Conservation (phyloP, 169 alveolate genomes). For the Toxoplasma gondii region DNA sequence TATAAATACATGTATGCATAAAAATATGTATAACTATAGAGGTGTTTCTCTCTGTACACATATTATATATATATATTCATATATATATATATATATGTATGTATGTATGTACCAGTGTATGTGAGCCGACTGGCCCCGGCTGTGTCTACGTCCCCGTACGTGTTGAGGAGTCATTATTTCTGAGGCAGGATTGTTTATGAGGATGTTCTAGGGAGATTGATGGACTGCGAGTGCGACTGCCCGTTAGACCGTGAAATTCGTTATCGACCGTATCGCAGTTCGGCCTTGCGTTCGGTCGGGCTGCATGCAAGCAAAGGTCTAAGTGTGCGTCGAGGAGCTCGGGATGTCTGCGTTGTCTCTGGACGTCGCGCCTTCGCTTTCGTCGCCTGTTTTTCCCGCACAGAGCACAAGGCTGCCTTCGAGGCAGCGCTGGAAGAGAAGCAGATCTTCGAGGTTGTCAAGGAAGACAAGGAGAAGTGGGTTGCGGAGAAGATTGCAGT, state of each 20-base stretch:
- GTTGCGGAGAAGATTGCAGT: constrained; percentile 33
- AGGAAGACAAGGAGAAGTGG: constrained; percentile 44
- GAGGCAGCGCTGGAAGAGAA: constrained; percentile 56
- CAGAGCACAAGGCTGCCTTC: constrained; percentile 57
- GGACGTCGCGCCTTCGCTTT: neutral
- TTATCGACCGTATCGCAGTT: too few relatives aligned
- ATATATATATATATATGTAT: neutral
- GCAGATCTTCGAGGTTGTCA: constrained; percentile 31
- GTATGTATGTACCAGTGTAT: neutral
- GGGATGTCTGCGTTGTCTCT: too few relatives aligned
- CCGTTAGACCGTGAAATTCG: too few relatives aligned
- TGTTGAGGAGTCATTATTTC: neutral
- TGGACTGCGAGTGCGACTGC: too few relatives aligned
- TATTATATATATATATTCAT: too few relatives aligned
- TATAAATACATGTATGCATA: neutral
- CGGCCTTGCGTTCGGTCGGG: too few relatives aligned
- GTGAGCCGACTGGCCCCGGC: too few relatives aligned
- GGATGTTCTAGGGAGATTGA: neutral
- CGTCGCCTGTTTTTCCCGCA: neutral
- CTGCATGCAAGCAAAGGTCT: too few relatives aligned
- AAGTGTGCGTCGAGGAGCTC: too few relatives aligned
- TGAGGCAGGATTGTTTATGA: neutral
- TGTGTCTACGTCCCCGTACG: neutral
- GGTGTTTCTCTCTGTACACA: too few relatives aligned
- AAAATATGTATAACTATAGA: neutral